phyloP scores from a whole-genome alignment of 2,329 filamentous ascomycete genomes.

The Arthrobotrys pseudoclavata region DNA sequence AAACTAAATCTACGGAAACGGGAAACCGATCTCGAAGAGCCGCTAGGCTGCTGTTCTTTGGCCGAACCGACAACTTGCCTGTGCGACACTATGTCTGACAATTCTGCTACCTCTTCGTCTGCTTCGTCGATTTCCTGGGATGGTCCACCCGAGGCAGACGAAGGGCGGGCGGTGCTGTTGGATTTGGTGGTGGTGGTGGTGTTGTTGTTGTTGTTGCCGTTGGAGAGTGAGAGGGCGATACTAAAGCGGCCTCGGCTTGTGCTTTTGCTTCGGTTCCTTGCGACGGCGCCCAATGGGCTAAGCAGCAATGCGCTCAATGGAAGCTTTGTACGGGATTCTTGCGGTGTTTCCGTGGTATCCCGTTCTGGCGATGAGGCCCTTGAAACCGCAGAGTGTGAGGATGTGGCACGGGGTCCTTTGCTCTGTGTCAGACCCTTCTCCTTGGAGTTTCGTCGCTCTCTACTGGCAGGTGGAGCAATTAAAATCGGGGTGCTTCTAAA shows the following conservation, averaged over 20 bases:
- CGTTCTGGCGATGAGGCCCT: conserved; percentile 25
- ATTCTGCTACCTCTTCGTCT: conserved; percentile 33
- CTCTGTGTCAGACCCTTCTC: conserved; percentile 13
- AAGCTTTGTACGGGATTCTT: conserved; percentile 38
- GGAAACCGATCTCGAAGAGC: conserved; percentile 24
- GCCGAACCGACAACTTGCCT: conserved; percentile 28
- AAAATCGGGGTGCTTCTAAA: conserved; percentile 13
- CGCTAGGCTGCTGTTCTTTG: conserved; percentile 43
- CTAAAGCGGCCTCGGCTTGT: conserved; percentile 10
- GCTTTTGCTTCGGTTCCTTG: conserved; percentile 2
- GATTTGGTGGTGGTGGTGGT: conserved; percentile 22
- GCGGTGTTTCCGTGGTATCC: conserved; percentile 20
- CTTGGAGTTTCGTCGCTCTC: conserved; percentile 20
- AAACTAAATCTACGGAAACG: conserved; percentile 59
- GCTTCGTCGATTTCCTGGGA: conserved; percentile 27
- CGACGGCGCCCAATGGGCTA: conserved; percentile 42
- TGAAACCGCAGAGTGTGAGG: conserved; percentile 35
- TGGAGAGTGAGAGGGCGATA: conserved; percentile 16
- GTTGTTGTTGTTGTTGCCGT: conserved; percentile 7
- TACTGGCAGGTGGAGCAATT: conserved; percentile 14
- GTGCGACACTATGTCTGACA: conserved; percentile 52
- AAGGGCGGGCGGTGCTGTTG: conserved; percentile 23
- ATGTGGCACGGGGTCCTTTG: conserved; percentile 22
- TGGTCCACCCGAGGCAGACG: conserved; percentile 4
- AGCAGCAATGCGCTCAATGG: conserved; percentile 45